Base-by-base conservation (phyloP, 129 eudicot genomes). In the Centrapalus pauciflorus region DNA sequence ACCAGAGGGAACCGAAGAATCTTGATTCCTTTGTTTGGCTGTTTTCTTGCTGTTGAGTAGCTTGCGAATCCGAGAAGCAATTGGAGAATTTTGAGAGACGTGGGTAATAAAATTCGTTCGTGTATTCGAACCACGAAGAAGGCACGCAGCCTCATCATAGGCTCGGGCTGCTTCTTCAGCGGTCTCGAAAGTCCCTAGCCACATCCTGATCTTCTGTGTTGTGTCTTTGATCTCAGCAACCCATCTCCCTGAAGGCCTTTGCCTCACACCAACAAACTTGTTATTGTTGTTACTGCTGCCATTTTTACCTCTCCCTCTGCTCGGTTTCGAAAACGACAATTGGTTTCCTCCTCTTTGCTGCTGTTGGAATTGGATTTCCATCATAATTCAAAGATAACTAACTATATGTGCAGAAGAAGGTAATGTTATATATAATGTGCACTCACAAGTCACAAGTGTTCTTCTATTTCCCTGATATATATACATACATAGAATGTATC, bases 181-280 rank as follows among this genome's bases (percentile, higher is more conserved):
- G 0, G 96, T 85, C 71, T 88, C 89, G 61, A 82, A 88, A 6
- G 96, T 88, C 41, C 96, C 96, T 2, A 88, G 83, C 96, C 96
- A 88, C 96, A 88, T 88, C 67, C 96, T 72, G 16, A 88, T 88
- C 81, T 88, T 85, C 35, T 88, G 96, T 26, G 96, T 85, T 11
- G 96, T 88, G 81, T 85, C 96, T 80, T 88, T 88, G 70, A 88
- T 88, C 79, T 88, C 96, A 32, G 96, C 93, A n/a, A 88, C 93
- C 96, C 96, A 88, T 78, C 89, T 85, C 16, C 96, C 96, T 28
- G 93, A 85, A 49, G 96, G 87, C 80, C 96, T 82, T 61, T 88
- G 96, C 64, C 96, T 88, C 23, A 88, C 96, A 40, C 96, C 96
- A 8, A 88, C 81, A 88, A 77, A 88, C 66, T 90, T 90, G 70